These are phyloP conservation scores for Haematococcus sp. DNA, from an alignment of 139 green algal genomes.

Conservation along the genomic window DNA sequence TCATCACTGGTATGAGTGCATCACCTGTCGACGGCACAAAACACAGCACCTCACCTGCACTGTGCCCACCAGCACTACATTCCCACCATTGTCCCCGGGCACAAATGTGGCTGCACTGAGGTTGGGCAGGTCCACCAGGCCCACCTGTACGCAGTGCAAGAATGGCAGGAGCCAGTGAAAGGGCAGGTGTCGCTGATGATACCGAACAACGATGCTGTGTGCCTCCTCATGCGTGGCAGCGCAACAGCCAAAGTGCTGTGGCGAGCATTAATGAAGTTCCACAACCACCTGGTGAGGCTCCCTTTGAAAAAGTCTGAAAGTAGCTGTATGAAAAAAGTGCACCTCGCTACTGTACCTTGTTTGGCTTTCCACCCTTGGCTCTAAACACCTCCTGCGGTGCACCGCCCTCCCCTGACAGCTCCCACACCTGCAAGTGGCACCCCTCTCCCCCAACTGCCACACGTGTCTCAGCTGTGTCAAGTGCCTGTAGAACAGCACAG, in stretches of 20 bases:
- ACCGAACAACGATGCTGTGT: too few relatives aligned
- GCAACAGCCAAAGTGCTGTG: too few relatives aligned
- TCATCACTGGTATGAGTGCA: too few relatives aligned
- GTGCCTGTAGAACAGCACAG: neutral
- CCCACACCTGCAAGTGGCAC: conserved; percentile 49
- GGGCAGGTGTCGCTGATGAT: too few relatives aligned
- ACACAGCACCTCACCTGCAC: conserved; percentile 7
- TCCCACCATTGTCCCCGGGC: conserved; percentile 7
- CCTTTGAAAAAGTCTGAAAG: too few relatives aligned
- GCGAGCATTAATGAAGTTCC: too few relatives aligned
- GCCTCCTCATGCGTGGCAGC: too few relatives aligned
- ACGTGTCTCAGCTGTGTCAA: neutral
- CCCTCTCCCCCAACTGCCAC: conserved; percentile 34
- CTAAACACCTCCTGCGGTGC: conserved; percentile 20
- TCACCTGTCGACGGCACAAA: neutral
- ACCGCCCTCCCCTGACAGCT: conserved; percentile 15
- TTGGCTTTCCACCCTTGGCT: conserved; percentile 43
- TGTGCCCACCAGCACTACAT: conserved; percentile 22
- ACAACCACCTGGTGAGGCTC: too few relatives aligned
- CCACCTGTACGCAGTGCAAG: conserved; percentile 3
- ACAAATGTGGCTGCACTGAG: conserved; percentile 40
- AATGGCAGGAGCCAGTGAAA: too few relatives aligned
- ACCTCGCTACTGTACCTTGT: too few relatives aligned
- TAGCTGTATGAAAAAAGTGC: too few relatives aligned
- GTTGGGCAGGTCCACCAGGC: conserved; percentile 38